Conservation (phyloP, 345 rosid species). For the Eucalyptus paniculata region DNA sequence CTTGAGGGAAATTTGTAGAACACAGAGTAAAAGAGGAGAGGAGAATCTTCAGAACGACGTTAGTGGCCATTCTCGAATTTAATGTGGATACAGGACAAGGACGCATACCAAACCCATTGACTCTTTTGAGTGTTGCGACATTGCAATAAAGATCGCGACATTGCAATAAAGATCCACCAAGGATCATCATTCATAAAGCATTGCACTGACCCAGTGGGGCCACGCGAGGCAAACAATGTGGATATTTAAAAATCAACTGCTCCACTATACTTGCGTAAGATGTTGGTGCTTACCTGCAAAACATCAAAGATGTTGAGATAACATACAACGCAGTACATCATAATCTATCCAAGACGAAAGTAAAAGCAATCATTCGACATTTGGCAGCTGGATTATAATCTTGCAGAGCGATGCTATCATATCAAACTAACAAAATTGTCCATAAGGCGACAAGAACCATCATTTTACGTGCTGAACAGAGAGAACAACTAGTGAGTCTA, state of each 20-base stretch:
- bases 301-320: neutral
- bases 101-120: slow-evolving; percentile 80
- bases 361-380: neutral
- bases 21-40: neutral
- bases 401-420: neutral
- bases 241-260: slow-evolving; percentile 69
- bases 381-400: neutral
- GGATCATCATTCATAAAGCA: slow-evolving; percentile 45
- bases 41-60: neutral
- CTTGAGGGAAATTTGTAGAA: neutral
- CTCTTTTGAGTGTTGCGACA: slow-evolving; percentile 55
- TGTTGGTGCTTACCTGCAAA: slow-evolving; percentile 42
- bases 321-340: neutral
- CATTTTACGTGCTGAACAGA: neutral
- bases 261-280: slow-evolving; percentile 71
- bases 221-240: slow-evolving; percentile 1
- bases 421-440: neutral
- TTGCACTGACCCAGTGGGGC: neutral
- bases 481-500: neutral
- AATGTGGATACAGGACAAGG: neutral
- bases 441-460: neutral
- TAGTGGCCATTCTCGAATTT: neutral
- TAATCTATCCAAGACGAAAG: neutral
- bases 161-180: slow-evolving; percentile 53
- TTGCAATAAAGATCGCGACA: slow-evolving; percentile 73